Base-by-base conservation (phyloP, 352 stramenopile species). In the Blastocystis sp. region DNA sequence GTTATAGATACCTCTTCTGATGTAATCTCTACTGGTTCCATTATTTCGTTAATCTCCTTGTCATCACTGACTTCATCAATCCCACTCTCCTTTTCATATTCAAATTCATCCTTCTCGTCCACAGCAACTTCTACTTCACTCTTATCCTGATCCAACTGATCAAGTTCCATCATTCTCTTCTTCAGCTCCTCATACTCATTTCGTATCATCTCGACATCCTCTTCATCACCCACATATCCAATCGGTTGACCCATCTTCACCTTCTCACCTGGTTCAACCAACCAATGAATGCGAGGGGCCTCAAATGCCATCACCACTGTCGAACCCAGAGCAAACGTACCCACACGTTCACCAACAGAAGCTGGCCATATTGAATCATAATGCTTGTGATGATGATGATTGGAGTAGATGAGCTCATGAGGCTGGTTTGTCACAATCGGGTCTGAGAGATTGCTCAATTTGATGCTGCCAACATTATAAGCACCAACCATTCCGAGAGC, bases 191-290 rank as follows among this genome's bases (percentile, higher is more conserved):
- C 5, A 14, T 52, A 58, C 2, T 57, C 77, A 19, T 75, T 56
- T n/a, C 5, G 32, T 1, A 78, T 43, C 19, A 9, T 19, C 57
- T 78, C 49, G n/a, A n/a, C 54, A 54, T 92, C 90, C 63, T 93
- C 89, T 49, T 91, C 89, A 67, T 93, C 90, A 59, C 94, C 91
- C 29, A 94, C 92, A 85, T 93, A 93, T 71, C 52, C 77, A 7
- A 87, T 27, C 19, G 77, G 77, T 54, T 87, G 77, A 4, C 77
- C 77, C 43, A 87, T 27, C 24, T 54, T 57, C 59, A 87, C 77
- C 65, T 87, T 87, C 46, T 87, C 52, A 9, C 77, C 77, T 16
- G 77, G 54, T 24, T 16, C 27, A 37, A 87, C 77, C 42, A 87
- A 29, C 59, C 59, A 87, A 12, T 42, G 54, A n/a, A 87, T 58